Evolutionary conservation across 164 flowering plant species (phyloP).

Genomic region (Nymphaea colorata): DNA sequence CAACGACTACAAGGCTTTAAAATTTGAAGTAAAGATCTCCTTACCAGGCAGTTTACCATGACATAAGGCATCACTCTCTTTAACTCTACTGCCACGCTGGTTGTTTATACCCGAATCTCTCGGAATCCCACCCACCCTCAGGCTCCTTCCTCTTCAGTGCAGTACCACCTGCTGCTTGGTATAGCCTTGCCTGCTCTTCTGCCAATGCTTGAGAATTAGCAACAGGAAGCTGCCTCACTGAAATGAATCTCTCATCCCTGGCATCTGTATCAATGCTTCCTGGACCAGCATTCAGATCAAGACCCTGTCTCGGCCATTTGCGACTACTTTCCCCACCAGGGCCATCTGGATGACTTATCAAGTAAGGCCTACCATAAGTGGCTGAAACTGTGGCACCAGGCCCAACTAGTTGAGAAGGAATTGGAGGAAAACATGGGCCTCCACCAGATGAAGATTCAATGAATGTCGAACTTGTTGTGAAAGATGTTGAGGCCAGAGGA

Average conservation of each 20-base stretch:
- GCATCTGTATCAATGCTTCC: constrained; percentile 47
- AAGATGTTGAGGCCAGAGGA: constrained; percentile 52
- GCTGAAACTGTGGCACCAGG: constrained; percentile 22
- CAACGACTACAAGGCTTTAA: neutral
- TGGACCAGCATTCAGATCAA: constrained; percentile 88
- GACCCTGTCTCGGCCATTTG: constrained; percentile 60
- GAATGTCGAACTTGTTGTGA: constrained; percentile 24
- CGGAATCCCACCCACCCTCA: constrained; percentile 43
- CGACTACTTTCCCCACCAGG: constrained; percentile 33
- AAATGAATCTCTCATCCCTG: constrained; percentile 44
- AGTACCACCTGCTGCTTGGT: constrained; percentile 35
- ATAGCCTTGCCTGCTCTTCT: constrained; percentile 46
- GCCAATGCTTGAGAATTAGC: constrained; percentile 21
- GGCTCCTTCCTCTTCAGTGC: constrained; percentile 39
- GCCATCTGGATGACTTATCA: constrained; percentile 43
- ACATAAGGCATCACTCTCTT: constrained; percentile 4
- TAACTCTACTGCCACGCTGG: constrained; percentile 26
- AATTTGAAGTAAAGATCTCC: neutral
- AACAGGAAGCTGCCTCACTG: constrained; percentile 47
- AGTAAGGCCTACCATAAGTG: constrained; percentile 51
- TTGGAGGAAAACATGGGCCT: constrained; percentile 34
- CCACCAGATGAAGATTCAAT: constrained; percentile 51
- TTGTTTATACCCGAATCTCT: constrained; percentile 14
- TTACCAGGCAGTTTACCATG: neutral
- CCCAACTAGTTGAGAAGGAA: constrained; percentile 43